A percentile compares a stretch with the other conserved stretches of the same genome.
phyloP scores from a whole-genome alignment of 1,284 basidiomycete genomes.

The Irpex lacteus region DNA sequence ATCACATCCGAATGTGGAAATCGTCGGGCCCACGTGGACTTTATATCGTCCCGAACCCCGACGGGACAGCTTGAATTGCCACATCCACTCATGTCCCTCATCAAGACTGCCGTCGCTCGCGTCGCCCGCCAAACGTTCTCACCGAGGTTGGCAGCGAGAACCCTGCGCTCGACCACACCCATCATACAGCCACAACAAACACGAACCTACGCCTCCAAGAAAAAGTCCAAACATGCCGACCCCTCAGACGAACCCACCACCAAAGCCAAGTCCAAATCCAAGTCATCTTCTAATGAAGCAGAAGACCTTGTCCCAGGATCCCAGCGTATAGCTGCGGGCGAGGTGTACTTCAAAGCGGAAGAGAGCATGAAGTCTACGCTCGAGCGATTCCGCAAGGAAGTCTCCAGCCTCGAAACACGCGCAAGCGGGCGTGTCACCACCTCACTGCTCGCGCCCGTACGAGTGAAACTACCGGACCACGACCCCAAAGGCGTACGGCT shows the following conservation, averaged over 20 bases:
- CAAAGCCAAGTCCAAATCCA: too few species aligned
- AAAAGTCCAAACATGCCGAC: conserved; percentile 10
- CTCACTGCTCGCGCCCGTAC: conserved; percentile 63
- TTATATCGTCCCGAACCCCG: neutral
- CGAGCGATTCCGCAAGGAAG: conserved; percentile 72
- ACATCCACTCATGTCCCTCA: conserved; percentile 11
- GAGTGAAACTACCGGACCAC: conserved; percentile 46
- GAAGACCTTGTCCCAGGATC: conserved; percentile 32
- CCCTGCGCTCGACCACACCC: too few species aligned
- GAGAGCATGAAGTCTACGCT: conserved; percentile 59
- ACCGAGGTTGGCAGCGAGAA: too few species aligned
- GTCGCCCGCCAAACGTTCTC: neutral
- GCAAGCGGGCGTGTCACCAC: conserved; percentile 75
- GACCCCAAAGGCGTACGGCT: conserved; percentile 37
- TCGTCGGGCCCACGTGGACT: neutral
- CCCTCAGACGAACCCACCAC: conserved; percentile 1
- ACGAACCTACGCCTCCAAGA: conserved; percentile 14
- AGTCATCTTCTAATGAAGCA: too few species aligned
- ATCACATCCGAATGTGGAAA: neutral
- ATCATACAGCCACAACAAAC: neutral
- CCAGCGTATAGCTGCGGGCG: conserved; percentile 29
- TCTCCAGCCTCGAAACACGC: conserved; percentile 63
- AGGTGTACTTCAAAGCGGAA: conserved; percentile 59
- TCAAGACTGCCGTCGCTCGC: conserved; percentile 7
- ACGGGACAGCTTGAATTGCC: neutral